Base-by-base conservation (phyloP, 2,329 filamentous ascomycete genomes). In the Phialophora tarda region DNA sequence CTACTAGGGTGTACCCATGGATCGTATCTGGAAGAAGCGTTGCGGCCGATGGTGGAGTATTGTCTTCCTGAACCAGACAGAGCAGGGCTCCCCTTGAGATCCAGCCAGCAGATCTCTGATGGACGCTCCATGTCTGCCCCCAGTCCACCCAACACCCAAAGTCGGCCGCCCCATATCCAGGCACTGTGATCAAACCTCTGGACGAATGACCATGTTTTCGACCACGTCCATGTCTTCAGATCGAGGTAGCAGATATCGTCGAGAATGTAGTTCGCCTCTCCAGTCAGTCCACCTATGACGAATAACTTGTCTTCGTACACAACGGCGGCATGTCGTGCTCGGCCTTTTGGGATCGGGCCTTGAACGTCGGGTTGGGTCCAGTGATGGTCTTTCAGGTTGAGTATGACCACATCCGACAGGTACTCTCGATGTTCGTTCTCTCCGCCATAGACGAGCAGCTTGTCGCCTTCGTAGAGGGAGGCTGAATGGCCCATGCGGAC, bases 341-440 rank as follows among this genome's bases (percentile, higher is more conserved):
- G 88, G 48, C 95, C 95, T 77, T 93, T 91, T 0, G 95, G 95
- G 30, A 95, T 85, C 0, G 90, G 89, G 1, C 95, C 95, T 50
- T 88, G 87, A 23, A 97, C 89, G 70, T 93, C 88, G 12, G 95
- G 95, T 73, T 97, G 93, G 6, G 92, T 96, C 95, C 95, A 99
- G 75, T 96, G 90, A 41, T 94, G 93, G 0, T 92, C 95, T 76
- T 93, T 91, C 65, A 99, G 87, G 77, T 99, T 93, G 76, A 99
- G 96, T 59, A 99, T 89, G 70, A 98, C 96, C 24, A 99, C 87
- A 77, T 99, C 95, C 56, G 93, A 96, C 12, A 99, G 88, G 77
- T 97, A 97, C 64, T 93, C 93, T 71, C 93, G 88, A 76, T 98
- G 95, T 77, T 99, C 95, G 78, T 99, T 99, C 81, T 99, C 95